Percentiles rank a stretch among this genome's conserved stretches.
phyloP scores from a whole-genome alignment of 164 flowering plant genomes.

The Chimonanthus salicifolius region DNA sequence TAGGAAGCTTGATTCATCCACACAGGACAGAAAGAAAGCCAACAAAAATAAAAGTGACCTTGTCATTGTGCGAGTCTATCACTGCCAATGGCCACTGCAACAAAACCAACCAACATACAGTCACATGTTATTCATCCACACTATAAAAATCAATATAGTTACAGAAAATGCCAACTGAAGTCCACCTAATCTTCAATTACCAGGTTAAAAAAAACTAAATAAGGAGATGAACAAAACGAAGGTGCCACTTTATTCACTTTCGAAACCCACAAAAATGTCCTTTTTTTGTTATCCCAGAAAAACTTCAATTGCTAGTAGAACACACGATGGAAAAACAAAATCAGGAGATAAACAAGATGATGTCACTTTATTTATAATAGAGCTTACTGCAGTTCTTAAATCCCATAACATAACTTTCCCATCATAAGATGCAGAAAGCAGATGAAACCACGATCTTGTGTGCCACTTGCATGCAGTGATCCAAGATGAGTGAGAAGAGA shows the following conservation, averaged over 20 bases:
- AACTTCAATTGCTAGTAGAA: too few species aligned
- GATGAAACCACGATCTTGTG: conserved; percentile 64
- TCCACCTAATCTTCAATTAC: too few species aligned
- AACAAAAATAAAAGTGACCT: conserved; percentile 41
- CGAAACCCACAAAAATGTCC: too few species aligned
- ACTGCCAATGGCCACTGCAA: conserved; percentile 85
- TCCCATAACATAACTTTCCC: conserved; percentile 99
- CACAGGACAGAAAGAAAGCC: background rate
- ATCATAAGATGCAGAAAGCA: conserved; percentile 84
- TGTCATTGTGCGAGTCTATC: conserved; percentile 75
- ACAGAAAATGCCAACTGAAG: too few species aligned
- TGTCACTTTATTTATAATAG: background rate
- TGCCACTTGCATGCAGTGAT: conserved; percentile 97
- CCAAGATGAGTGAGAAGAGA: conserved; percentile 84
- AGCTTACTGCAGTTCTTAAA: conserved; percentile 81
- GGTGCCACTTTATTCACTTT: too few species aligned
- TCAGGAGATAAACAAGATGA: too few species aligned
- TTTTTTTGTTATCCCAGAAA: too few species aligned
- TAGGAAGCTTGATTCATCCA: background rate
- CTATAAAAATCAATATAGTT: too few species aligned
- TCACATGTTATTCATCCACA: too few species aligned
- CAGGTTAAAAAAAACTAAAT: too few species aligned
- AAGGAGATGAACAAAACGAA: too few species aligned
- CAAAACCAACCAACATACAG: conserved; percentile 4
- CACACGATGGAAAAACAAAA: too few species aligned